Evolutionary conservation across 2,329 filamentous ascomycete species (phyloP).

Genomic region (Orbilia brochopaga): DNA sequence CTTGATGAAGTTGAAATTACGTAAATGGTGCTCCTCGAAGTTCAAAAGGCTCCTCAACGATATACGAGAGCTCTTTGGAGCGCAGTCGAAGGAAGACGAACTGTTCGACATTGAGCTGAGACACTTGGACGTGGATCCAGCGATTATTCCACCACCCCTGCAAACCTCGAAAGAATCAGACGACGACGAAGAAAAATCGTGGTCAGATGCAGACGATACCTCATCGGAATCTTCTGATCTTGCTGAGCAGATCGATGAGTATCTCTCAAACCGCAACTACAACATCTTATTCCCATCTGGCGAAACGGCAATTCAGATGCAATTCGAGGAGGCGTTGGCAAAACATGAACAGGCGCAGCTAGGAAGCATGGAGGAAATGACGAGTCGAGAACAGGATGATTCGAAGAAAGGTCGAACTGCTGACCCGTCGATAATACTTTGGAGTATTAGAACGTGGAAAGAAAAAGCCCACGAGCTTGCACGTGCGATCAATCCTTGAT

Average conservation of each 20-base stretch:
- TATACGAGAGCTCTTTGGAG: neutral
- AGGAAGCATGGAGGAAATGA: neutral
- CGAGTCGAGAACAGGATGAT: neutral
- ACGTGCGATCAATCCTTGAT: neutral
- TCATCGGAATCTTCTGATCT: neutral
- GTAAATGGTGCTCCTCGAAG: neutral
- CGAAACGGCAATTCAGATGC: neutral
- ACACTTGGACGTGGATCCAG: neutral
- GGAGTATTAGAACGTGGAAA: neutral
- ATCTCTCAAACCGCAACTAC: constrained; percentile 28
- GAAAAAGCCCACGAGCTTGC: neutral
- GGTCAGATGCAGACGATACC: neutral
- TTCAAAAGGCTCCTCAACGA: neutral
- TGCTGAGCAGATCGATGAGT: neutral
- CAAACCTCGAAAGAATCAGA: neutral
- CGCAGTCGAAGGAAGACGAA: neutral
- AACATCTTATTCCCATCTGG: constrained; percentile 22
- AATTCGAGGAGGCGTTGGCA: constrained; percentile 8
- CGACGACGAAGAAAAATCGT: neutral
- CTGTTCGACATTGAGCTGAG: neutral
- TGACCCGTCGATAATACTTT: neutral
- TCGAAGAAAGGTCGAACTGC: neutral
- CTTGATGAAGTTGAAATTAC: neutral
- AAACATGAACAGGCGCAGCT: neutral
- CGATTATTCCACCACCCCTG: neutral